Evolutionary conservation across 805 yeast genomes (phyloP).

Genomic region (Candida xyloterini): DNA sequence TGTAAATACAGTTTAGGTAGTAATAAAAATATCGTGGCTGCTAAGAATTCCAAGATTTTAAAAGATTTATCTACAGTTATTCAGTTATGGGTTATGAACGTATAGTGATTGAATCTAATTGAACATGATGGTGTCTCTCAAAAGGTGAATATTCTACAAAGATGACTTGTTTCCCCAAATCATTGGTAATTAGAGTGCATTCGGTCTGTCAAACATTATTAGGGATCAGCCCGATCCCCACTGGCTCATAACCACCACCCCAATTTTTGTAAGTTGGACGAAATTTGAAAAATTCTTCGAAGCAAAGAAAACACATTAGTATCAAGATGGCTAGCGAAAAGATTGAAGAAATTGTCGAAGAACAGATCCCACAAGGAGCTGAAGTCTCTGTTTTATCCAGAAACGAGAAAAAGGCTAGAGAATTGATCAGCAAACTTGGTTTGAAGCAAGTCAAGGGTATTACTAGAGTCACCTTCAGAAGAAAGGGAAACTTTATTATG

Average conservation of each 20-base stretch:
- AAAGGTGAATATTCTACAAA: too few relatives aligned
- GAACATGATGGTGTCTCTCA: too few relatives aligned
- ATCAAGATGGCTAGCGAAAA: constrained; percentile 18
- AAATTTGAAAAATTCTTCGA: constrained; percentile 14
- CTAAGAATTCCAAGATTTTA: neutral
- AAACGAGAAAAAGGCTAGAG: constrained; percentile 96
- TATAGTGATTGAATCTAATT: too few relatives aligned
- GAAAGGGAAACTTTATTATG: constrained; percentile 84
- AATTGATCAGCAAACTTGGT: constrained; percentile 80
- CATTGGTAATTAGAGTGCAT: too few relatives aligned
- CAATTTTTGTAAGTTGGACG: constrained; percentile 2
- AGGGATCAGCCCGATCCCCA: too few relatives aligned
- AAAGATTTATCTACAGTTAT: too few relatives aligned
- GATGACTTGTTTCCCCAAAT: too few relatives aligned
- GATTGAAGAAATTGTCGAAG: constrained; percentile 35
- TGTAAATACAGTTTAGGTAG: neutral
- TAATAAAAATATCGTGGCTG: neutral
- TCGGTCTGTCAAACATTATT: too few relatives aligned
- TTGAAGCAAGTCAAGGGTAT: constrained; percentile 90
- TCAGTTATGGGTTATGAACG: too few relatives aligned
- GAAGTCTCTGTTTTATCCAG: constrained; percentile 77
- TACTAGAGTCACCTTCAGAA: constrained; percentile 92
- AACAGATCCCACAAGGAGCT: constrained; percentile 75
- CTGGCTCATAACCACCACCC: constrained; percentile 14
- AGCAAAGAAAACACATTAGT: neutral